Percentiles rank a stretch among this genome's conserved stretches.
Conservation (phyloP, 2,329 filamentous ascomycete genomes). For the Orbilia blumenaviensis region DNA sequence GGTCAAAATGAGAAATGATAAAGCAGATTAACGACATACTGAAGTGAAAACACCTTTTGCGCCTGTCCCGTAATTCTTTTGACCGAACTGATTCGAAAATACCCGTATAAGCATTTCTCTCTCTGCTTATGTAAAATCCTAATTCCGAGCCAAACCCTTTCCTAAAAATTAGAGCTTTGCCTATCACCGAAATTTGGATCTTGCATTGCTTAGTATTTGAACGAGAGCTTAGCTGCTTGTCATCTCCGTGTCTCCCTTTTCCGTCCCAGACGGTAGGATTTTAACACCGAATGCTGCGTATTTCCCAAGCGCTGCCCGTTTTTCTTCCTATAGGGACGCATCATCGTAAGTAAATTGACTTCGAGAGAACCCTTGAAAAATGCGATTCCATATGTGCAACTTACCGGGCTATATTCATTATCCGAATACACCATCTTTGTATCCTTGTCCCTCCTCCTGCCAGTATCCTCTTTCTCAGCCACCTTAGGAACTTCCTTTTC, state of each 20-base stretch:
- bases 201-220: conserved; percentile 35
- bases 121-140: background rate
- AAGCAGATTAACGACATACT: conserved; percentile 51
- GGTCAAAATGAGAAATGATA: conserved; percentile 9
- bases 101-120: background rate
- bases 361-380: conserved; percentile 4
- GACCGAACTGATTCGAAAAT: background rate
- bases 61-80: conserved; percentile 13
- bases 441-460: conserved; percentile 56
- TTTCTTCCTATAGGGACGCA: conserved; percentile 52
- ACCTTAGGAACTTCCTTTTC: conserved; percentile 53
- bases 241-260: conserved; percentile 49
- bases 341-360: background rate
- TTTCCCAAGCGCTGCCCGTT: conserved; percentile 52
- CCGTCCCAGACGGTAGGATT: conserved; percentile 4
- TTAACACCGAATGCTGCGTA: conserved; percentile 46
- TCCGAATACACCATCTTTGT: conserved; percentile 57
- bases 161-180: conserved; percentile 46
- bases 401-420: conserved; percentile 58
- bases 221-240: conserved; percentile 54
- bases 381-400: too few relatives aligned
- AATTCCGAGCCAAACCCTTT: background rate
- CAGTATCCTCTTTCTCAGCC: conserved; percentile 53
- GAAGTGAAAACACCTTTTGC: conserved; percentile 33
- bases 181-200: conserved; percentile 2